A percentile compares a stretch with the other conserved stretches of the same genome.
These are phyloP conservation scores for Daldinia sp. DNA, from an alignment of 2,329 filamentous ascomycete species.

Conservation along the genomic window DNA sequence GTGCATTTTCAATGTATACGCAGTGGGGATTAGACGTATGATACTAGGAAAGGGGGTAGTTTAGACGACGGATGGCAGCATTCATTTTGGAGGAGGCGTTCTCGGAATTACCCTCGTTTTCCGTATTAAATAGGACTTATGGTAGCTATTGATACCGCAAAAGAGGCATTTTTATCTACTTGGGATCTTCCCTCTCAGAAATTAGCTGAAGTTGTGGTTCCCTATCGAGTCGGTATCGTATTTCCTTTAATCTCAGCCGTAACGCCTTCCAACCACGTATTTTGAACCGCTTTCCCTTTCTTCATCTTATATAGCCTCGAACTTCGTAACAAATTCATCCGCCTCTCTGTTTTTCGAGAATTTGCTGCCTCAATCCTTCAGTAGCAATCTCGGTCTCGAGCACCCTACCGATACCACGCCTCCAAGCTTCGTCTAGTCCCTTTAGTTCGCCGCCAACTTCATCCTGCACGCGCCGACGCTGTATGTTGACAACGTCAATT, in stretches of 20 bases:
- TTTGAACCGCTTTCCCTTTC: neutral
- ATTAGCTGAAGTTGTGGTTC: neutral
- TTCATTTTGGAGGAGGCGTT: constrained; percentile 47
- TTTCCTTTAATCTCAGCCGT: neutral
- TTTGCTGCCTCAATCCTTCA: constrained; percentile 75
- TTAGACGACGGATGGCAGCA: constrained; percentile 38
- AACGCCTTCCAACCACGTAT: neutral
- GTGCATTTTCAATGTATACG: constrained; percentile 22
- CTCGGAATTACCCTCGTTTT: constrained; percentile 46
- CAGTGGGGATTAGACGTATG: constrained; percentile 29
- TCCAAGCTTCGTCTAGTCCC: constrained; percentile 83
- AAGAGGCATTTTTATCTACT: constrained; percentile 27
- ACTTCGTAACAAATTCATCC: constrained; percentile 1
- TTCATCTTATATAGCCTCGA: neutral
- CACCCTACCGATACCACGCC: constrained; percentile 79
- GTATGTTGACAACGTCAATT: constrained; percentile 78
- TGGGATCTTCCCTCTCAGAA: constrained; percentile 19
- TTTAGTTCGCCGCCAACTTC: constrained; percentile 78
- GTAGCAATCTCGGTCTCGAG: constrained; percentile 89
- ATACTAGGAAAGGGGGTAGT: constrained; percentile 22
- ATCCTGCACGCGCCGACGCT: constrained; percentile 77
- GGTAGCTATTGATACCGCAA: constrained; percentile 45
- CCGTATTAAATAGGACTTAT: constrained; percentile 38
- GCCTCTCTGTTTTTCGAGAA: constrained; percentile 68
- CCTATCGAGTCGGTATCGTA: neutral